These are phyloP conservation scores for Solanum sejunctum DNA, from an alignment of 257 asterid species.

Conservation along the genomic window DNA sequence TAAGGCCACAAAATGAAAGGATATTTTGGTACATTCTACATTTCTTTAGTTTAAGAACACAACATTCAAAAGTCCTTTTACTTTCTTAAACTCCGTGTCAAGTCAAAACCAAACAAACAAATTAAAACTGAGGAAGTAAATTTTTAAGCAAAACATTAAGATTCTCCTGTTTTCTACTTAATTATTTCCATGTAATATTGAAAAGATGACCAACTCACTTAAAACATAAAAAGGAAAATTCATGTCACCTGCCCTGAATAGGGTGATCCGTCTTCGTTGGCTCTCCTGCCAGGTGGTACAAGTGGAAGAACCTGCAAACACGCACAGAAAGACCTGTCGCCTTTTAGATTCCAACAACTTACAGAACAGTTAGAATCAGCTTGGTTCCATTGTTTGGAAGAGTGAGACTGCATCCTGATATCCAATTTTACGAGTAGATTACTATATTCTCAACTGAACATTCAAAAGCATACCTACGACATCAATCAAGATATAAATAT, in stretches of 20 bases:
- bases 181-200: neutral
- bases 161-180: neutral
- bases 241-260: constrained; percentile 83
- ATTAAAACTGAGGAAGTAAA: neutral
- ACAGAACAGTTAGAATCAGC: neutral
- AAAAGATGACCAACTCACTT: neutral
- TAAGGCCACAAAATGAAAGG: neutral
- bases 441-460: neutral
- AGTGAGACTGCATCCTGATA: neutral
- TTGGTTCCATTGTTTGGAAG: neutral
- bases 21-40: neutral
- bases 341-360: neutral
- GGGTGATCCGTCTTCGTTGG: constrained; percentile 86
- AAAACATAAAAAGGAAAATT: neutral
- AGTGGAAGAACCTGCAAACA: constrained; percentile 90
- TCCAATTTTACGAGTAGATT: neutral
- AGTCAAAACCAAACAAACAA: neutral
- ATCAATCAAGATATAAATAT: neutral
- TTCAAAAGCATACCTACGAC: neutral
- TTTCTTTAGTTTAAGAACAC: neutral
- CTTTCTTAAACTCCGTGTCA: neutral
- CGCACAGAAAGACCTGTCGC: neutral
- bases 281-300: constrained; percentile 94
- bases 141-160: neutral
- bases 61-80: neutral